Base-by-base conservation (phyloP, 441 rosid species). In the Gossypium laxum region DNA sequence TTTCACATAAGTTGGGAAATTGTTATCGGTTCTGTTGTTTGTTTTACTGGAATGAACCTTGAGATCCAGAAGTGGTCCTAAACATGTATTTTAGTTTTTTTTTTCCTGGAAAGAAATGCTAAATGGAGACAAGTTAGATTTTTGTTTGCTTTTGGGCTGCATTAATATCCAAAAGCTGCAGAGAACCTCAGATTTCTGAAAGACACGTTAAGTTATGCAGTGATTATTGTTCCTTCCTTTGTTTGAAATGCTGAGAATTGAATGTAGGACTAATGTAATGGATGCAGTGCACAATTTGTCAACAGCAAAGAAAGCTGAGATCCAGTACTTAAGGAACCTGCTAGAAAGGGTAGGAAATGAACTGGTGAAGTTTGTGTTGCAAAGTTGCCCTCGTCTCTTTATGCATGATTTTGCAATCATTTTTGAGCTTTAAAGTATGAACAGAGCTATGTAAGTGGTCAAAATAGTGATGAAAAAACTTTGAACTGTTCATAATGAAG, bases 211-310 rank as follows among this genome's bases (percentile, higher is more conserved):
- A 24, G 58, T 48, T 67, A 28, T 26, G 24, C 38, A 32, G 43
- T 67, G 70, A 50, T 28, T 66, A 50, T 28, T 67, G 8, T 48
- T 47, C 10, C n/a, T 45, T 67, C 41, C 0, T 67, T 21, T 7
- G 17, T 67, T 67, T 69, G 38, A 54, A 8, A 57, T 48, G 41
- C 18, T 71, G 48, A 19, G 74, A 64, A 67, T 73, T 65, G 12
- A 75, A 68, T 80, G 73, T 82, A 91, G 98, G 87, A 87, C 84
- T 60, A 86, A 87, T 72, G 66, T 91, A 69, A 75, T 74, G 82
- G 96, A 88, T 58, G 77, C 85, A 34, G 82, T 84, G 58, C 67
- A 51, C 22, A 74, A 79, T 82, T 32, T 91, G 55, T 79, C 89
- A 62, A 67, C 73, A 15, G 80, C 77, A 2, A 91, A 88, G 87